Evolutionary conservation across 1,284 basidiomycete genomes (phyloP), one percentile per base, ranked within the genome.

Genomic region (Puccinia coronata): DNA sequence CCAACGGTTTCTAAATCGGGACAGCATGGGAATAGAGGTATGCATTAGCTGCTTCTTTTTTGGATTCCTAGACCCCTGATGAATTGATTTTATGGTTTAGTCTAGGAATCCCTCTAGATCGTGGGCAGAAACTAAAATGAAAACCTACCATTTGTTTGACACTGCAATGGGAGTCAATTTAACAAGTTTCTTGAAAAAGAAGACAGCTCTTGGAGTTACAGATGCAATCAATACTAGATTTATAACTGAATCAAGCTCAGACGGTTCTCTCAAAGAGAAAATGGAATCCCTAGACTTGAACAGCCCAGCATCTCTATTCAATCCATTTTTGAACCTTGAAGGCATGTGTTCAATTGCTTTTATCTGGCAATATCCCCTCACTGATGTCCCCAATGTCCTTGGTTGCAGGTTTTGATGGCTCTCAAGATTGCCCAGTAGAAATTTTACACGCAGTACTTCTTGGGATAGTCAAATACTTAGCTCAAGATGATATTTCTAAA

Each of bases 361-460:
- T 1, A 23, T 67, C 25, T 67, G 43, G 14, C 43, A n/a, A 6
- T 8, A 8, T 43, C 14, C 23, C 43, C 1, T 14, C 43, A 16
- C 9, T 6, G 20, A 14, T 14, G 1, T 47, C 12, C 12, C 43
- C 43, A 47, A 9, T 47, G 8, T 47, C 12, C 20, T 47, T 5
- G 39, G 14, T n/a, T n/a, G 2, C 43, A 89, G 85, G 0, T 88
- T 89, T 82, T 88, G 88, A 84, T 89, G 88, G 81, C 88, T 87
- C 82, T 53, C 16, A 43, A 51, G 83, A 85, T 74, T 85, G 83
- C 9, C 85, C 85, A 12, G 82, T 80, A 12, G 84, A 86, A 74
- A 82, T 85, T 1, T 78, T 86, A 8, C 85, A 86, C 71, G 85
- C 84, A 2, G 82, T 84, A 20, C 72, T 85, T 14, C 82, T 86